A percentile compares a stretch with the other conserved stretches of the same genome.
These are phyloP conservation scores for Stephania cephalantha DNA, from an alignment of 164 flowering plant genomes.

Conservation along the genomic window DNA sequence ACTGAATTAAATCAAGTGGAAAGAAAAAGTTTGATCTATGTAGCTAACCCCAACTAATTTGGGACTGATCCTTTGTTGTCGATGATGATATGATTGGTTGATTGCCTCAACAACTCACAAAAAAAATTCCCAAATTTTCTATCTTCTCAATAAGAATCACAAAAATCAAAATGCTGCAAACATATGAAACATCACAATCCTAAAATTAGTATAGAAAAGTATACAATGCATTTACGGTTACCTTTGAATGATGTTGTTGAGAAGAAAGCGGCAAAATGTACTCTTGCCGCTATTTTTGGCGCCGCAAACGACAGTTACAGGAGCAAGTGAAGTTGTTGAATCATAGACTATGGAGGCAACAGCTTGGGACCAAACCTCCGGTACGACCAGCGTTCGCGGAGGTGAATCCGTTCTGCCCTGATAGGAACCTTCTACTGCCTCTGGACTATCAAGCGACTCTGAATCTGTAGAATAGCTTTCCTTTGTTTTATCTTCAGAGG, in stretches of 20 bases:
- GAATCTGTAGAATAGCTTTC: background rate
- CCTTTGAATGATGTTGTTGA: conserved; percentile 66
- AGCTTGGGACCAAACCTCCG: conserved; percentile 62
- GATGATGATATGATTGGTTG: too few species aligned
- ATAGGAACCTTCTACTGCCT: background rate
- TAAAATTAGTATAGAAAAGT: background rate
- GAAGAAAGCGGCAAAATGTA: conserved; percentile 76
- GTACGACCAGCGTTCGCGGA: conserved; percentile 22
- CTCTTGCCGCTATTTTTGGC: conserved; percentile 84
- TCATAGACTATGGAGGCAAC: conserved; percentile 46
- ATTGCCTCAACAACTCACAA: background rate
- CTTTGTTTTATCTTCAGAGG: background rate
- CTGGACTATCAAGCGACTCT: background rate
- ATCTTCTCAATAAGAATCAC: background rate
- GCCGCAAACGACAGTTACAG: conserved; percentile 65
- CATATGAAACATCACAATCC: background rate
- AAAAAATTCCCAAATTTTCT: background rate
- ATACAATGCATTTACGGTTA: conserved; percentile 5
- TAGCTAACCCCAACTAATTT: too few species aligned
- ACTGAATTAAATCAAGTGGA: background rate
- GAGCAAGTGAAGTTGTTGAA: conserved; percentile 41
- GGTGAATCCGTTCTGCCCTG: background rate
- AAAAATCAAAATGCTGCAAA: background rate
- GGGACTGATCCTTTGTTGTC: too few species aligned
- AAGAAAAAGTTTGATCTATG: too few species aligned